Evolutionary conservation across 306 rosid genomes (phyloP), one percentile per base, ranked within the genome.

Genomic region (Clitoria ternatea): DNA sequence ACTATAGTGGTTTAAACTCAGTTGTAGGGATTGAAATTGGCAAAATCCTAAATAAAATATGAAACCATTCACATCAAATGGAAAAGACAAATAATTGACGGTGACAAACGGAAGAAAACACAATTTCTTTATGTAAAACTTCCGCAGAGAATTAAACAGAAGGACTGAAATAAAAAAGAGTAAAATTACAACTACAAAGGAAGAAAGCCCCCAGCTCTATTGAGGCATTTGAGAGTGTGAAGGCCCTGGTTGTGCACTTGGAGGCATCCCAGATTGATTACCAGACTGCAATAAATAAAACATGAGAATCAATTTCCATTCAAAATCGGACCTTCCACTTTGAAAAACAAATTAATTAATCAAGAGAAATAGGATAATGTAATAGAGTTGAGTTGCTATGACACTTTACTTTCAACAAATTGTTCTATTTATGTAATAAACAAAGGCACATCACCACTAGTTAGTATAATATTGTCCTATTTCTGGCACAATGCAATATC

Each of bases 201-300:
- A 43, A 69, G 27, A 73, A 74, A 70, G 11, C 54, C 36, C 75
- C 60, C 53, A 11, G 67, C 32, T 61, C 83, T 87, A 89, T 79
- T 83, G 92, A 54, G 89, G 96, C 37, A 82, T 39, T 78, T 91
- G 96, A 30, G 66, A 50, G 36, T 88, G 97, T 1, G 81, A 70
- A 5, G 2, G 77, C 71, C 89, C 89, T 19, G 65, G 74, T 61
- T 75, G 92, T 49, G 82, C 82, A 20, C 57, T 88, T 22, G 87
- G 84, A 19, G 91, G 98, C 87, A 92, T 87, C 66, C 88, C 92
- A 17, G 98, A 61, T 54, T 89, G 98, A 70, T 83, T 83, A 18
- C 90, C 87, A n/a, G 90, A 77, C 96, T 92, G 88, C 81, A 74
- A 45, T 32, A 35, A 42, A 67, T 49, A 80, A 66, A 27, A 66